Evolutionary conservation across 345 rosid species (phyloP), one percentile per base, ranked within the genome.

Genomic region (Carallia pectinifolia): DNA sequence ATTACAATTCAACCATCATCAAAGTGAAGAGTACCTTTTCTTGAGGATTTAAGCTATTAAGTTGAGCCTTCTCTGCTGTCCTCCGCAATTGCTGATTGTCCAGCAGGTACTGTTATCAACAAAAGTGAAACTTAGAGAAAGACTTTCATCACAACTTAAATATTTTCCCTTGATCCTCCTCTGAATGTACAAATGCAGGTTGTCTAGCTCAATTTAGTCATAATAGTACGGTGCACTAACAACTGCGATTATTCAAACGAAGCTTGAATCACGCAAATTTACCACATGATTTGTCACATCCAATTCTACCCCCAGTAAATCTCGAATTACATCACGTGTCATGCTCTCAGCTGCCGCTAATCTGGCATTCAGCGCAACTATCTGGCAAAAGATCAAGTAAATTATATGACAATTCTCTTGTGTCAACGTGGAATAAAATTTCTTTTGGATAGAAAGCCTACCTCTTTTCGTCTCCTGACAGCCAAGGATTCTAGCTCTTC

Each of bases 251-350:
- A 53, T 19, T 15, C 6, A n/a, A 36, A 53, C 34, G 36, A 55
- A 47, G 27, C 18, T 18, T 10, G 53, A 19, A 52, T 47, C 52
- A 53, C 29, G 47, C 30, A 48, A 56, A 71, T 69, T 81, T 89
- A 95, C 98, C 83, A 79, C 83, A 71, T 86, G 92, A 71, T 84
- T 87, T 52, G 87, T 87, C 97, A 89, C 85, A 72, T 93, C 97
- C 83, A 90, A 88, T 85, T 90, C 92, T 79, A 95, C 90, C 75
- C 98, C 98, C 39, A 92, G 79, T 72, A 95, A 82, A 83, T 92
- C 97, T 74, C 96, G 86, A 72, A 89, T 89, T 37, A 92, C 89
- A 71, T 95, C 97, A 78, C 92, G 99, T 29, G 99, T 90, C 99
- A 92, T 95, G 86, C 99, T 92, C 76, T 88, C 97, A 52, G 92